These are phyloP conservation scores for Botryotinia calthae DNA, from an alignment of 2,329 filamentous ascomycete species.

Conservation along the genomic window DNA sequence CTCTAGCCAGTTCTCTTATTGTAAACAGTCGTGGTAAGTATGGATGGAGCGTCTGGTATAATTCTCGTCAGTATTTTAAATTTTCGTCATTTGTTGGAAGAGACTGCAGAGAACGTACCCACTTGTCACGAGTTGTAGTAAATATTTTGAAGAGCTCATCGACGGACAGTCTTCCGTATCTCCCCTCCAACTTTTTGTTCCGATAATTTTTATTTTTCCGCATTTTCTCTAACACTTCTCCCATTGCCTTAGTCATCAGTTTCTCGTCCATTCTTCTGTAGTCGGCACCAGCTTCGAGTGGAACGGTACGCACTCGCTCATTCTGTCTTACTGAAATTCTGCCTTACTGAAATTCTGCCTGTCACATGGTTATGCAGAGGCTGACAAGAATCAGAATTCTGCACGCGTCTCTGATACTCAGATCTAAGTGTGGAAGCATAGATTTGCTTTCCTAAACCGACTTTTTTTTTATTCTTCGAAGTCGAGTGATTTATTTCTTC, in stretches of 20 bases:
- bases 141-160: background rate
- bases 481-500: too few relatives aligned
- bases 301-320: slow-evolving; percentile 21
- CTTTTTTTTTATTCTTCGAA: background rate
- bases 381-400: background rate
- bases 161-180: background rate
- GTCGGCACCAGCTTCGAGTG: slow-evolving; percentile 17
- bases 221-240: too few relatives aligned
- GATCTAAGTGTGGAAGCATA: slow-evolving; percentile 18
- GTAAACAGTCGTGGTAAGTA: slow-evolving; percentile 20
- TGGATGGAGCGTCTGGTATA: slow-evolving; percentile 24
- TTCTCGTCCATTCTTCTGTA: slow-evolving; percentile 2
- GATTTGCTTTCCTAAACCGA: slow-evolving; percentile 15
- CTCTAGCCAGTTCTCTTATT: slow-evolving; percentile 25
- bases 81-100: background rate
- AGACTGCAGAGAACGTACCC: background rate
- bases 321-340: background rate
- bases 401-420: slow-evolving; percentile 22
- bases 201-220: background rate
- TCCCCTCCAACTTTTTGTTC: background rate
- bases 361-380: slow-evolving; percentile 24
- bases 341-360: rapidly evolving
- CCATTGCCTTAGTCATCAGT: background rate
- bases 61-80: background rate
- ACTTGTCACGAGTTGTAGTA: too few relatives aligned